A percentile compares a stretch with the other conserved stretches of the same genome.
phyloP scores from a whole-genome alignment of 108 stramenopile species.

The Cyclostephanos tholiformis region DNA sequence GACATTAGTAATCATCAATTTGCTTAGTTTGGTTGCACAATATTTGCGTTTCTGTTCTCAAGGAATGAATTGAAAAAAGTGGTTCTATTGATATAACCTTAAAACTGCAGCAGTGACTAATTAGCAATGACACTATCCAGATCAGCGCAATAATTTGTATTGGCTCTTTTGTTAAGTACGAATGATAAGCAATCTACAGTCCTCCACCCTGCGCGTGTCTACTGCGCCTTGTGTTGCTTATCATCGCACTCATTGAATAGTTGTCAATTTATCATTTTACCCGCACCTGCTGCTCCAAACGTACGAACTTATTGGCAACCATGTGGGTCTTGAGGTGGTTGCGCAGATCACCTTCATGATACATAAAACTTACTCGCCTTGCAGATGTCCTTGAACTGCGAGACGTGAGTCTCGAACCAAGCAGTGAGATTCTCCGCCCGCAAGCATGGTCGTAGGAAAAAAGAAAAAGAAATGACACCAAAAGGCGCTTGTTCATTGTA shows the following conservation, averaged over 20 bases:
- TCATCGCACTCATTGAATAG: no score
- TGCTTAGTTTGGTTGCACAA: no score
- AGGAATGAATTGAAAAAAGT: not conserved
- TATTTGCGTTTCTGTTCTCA: no score
- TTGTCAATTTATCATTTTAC: no score
- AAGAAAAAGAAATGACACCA: no score
- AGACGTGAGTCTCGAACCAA: conserved; percentile 3
- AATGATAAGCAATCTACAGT: not conserved
- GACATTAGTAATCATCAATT: no score
- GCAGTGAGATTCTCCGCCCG: not conserved
- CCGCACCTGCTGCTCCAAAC: no score
- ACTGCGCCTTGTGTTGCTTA: no score
- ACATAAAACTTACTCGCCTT: conserved; percentile 3
- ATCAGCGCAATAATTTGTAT: not conserved
- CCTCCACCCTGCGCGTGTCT: no score
- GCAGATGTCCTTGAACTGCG: conserved; percentile 11
- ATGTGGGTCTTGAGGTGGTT: not conserved
- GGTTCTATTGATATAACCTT: not conserved
- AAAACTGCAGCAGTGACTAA: not conserved
- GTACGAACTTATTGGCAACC: not conserved
- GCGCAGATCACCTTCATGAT: conserved; percentile 1
- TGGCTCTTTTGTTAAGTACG: not conserved
- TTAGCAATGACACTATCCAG: not conserved
- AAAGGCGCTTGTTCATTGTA: no score
- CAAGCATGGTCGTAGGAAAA: no score